Conservation (phyloP, 75 land plant species). For the Selaginella moellendorffii region DNA sequence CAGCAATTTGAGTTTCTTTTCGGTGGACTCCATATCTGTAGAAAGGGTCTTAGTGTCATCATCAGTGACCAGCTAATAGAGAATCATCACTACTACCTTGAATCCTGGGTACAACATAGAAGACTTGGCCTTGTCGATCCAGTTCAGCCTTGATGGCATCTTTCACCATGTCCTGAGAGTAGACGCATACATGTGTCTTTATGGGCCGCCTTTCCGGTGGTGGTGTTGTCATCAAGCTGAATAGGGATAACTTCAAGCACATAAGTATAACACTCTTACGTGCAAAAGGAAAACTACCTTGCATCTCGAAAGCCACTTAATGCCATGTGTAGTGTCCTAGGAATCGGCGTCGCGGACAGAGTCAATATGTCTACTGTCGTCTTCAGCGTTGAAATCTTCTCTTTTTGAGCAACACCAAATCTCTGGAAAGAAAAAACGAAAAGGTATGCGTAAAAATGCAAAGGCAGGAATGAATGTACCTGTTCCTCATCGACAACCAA, state of each 20-base stretch:
- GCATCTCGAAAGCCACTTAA: constrained; percentile 97
- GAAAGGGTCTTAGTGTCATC: background rate
- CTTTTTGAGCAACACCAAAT: constrained; percentile 98
- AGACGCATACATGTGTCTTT: constrained; percentile 62
- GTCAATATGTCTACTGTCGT: constrained; percentile 94
- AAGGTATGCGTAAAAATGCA: background rate
- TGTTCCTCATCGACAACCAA: constrained; percentile 97
- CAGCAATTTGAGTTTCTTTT: constrained; percentile 37
- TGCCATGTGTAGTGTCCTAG: constrained; percentile 87
- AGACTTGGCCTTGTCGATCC: constrained; percentile 71
- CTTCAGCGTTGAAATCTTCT: constrained; percentile 81
- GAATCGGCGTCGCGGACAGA: constrained; percentile 97
- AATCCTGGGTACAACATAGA: constrained; percentile 87
- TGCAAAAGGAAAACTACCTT: constrained; percentile 34
- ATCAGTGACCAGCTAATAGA: background rate
- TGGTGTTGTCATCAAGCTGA: constrained; percentile 87
- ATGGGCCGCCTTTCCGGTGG: constrained; percentile 97
- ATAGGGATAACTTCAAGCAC: background rate
- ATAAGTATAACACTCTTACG: no score
- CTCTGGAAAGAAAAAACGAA: constrained; percentile 33
- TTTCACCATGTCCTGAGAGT: constrained; percentile 38
- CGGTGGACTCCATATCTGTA: constrained; percentile 66
- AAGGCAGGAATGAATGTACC: constrained; percentile 20
- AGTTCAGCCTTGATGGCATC: constrained; percentile 69
- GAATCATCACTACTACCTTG: constrained; percentile 30